phyloP scores from a whole-genome alignment of 495 filamentous ascomycete species.

The Pseudotulostoma volvatum region DNA sequence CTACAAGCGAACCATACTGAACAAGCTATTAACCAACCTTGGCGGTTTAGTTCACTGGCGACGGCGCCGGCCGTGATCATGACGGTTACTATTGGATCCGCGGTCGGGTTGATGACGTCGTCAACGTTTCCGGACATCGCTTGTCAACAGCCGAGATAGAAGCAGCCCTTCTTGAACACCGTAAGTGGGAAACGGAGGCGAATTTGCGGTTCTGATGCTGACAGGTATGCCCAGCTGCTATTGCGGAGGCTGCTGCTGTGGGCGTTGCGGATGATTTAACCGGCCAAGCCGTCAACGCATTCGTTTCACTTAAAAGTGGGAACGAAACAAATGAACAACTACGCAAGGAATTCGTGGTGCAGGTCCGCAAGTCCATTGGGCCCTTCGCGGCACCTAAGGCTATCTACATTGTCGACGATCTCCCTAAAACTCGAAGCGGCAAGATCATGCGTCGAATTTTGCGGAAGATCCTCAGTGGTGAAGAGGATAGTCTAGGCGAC shows the following conservation, averaged over 20 bases:
- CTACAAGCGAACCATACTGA: not conserved
- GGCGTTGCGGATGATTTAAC: constrained; percentile 86
- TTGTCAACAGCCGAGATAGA: constrained; percentile 97
- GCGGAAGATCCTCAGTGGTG: constrained; percentile 88
- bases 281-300: constrained; percentile 93
- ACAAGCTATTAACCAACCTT: not conserved
- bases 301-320: constrained; percentile 82
- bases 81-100: constrained; percentile 99
- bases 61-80: constrained; percentile 92
- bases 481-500: constrained; percentile 94
- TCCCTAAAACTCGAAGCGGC: constrained; percentile 90
- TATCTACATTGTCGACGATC: constrained; percentile 73
- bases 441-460: constrained; percentile 99
- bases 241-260: constrained; percentile 92
- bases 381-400: constrained; percentile 95
- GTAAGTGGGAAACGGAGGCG: no score
- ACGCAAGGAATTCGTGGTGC: constrained; percentile 80
- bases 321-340: constrained; percentile 64
- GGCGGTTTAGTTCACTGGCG: constrained; percentile 70
- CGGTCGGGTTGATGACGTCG: constrained; percentile 93
- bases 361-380: constrained; percentile 92
- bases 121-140: constrained; percentile 93
- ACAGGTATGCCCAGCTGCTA: constrained; percentile 14
- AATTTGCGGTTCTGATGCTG: no score
- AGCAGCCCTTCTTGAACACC: constrained; percentile 85